Percentiles rank a stretch among this genome's conserved stretches.
phyloP scores from a whole-genome alignment of 306 rosid species.

The Hylodesmum podocarpum region DNA sequence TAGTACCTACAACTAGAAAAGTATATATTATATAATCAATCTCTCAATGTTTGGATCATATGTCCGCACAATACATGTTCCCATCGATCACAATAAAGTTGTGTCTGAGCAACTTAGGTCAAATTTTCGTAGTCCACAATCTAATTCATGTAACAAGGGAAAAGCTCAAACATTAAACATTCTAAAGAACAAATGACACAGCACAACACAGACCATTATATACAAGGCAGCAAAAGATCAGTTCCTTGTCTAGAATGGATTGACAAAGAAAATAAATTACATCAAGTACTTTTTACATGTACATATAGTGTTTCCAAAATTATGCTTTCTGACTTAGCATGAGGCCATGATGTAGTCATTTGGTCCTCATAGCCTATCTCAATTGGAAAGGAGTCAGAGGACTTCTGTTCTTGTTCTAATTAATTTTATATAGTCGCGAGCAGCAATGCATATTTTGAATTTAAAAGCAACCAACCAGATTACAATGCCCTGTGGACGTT shows the following conservation, averaged over 20 bases:
- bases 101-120: neutral
- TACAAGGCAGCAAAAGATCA: neutral
- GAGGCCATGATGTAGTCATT: neutral
- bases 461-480: neutral
- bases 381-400: neutral
- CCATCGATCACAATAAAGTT: neutral
- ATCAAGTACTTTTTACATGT: neutral
- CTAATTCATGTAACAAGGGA: neutral
- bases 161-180: neutral
- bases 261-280: neutral
- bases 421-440: neutral
- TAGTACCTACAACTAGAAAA: neutral
- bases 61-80: neutral
- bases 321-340: neutral
- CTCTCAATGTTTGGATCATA: neutral
- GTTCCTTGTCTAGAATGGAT: neutral
- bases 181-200: neutral
- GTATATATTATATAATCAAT: neutral
- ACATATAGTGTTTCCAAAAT: neutral
- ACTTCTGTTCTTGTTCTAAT: neutral
- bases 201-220: neutral
- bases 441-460: neutral
- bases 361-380: neutral
- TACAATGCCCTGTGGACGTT: neutral
- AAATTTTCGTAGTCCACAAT: neutral